These are phyloP conservation scores for Trichoderma erinaceum DNA, from an alignment of 495 filamentous ascomycete genomes.

Conservation along the genomic window DNA sequence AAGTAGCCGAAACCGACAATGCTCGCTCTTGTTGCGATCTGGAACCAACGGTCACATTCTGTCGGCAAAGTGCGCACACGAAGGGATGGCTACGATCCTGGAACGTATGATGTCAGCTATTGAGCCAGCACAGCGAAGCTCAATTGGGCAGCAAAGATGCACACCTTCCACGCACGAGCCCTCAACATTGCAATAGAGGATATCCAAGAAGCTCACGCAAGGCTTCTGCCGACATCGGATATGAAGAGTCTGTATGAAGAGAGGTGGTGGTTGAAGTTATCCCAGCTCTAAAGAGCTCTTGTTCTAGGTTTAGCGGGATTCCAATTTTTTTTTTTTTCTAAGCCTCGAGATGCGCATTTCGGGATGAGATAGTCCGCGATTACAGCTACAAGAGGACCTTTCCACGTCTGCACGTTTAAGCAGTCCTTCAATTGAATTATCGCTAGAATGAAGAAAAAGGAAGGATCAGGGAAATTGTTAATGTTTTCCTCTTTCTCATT, in stretches of 20 bases:
- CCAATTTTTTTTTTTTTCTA: neutral
- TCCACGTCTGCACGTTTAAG: neutral
- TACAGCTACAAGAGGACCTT: neutral
- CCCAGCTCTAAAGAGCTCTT: neutral
- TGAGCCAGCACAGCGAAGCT: neutral
- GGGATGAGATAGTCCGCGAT: neutral
- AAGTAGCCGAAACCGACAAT: neutral
- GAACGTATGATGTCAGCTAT: constrained; percentile 5
- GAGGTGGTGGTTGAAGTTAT: neutral
- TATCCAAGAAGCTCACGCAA: neutral
- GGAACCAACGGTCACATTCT: neutral
- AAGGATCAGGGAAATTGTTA: too few relatives aligned
- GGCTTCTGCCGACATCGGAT: neutral
- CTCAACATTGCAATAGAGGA: constrained; percentile 12
- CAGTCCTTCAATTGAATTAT: neutral
- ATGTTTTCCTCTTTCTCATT: too few relatives aligned
- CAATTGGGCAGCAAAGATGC: neutral
- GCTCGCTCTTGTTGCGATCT: neutral
- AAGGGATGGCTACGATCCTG: neutral
- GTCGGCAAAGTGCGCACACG: constrained; percentile 11
- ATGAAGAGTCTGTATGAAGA: neutral
- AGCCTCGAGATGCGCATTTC: neutral
- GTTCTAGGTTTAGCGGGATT: neutral
- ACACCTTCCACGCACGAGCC: constrained; percentile 12
- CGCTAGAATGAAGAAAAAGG: too few relatives aligned